A percentile compares a stretch with the other conserved stretches of the same genome.
Conservation (phyloP, 139 green algal species). For the Micractinium sp. region DNA sequence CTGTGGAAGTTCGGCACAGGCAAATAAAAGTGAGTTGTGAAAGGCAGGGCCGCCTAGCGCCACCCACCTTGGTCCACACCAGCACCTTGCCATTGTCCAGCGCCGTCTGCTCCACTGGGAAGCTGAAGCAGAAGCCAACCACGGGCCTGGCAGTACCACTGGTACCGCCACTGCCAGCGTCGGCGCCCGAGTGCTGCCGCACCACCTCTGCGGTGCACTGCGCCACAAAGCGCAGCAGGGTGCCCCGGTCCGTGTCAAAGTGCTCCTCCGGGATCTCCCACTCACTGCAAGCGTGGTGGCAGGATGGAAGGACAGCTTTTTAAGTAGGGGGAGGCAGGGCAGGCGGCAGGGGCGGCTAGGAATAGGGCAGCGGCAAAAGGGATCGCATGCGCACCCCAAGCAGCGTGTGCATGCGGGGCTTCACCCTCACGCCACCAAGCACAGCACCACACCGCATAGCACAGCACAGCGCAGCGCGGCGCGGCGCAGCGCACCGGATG, state of each 20-base stretch:
- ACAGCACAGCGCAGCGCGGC: too few relatives aligned
- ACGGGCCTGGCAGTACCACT: constrained; percentile 43
- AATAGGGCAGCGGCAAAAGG: neutral
- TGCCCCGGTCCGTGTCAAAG: constrained; percentile 38
- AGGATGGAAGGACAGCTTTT: too few relatives aligned
- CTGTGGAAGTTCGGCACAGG: too few relatives aligned
- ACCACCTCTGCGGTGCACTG: constrained; percentile 32
- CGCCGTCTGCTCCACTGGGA: constrained; percentile 82
- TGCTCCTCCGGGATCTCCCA: constrained; percentile 43
- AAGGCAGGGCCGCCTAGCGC: neutral
- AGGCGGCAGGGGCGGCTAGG: neutral
- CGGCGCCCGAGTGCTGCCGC: constrained; percentile 44
- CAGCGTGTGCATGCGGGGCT: too few relatives aligned
- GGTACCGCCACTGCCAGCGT: neutral
- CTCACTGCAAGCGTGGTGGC: neutral
- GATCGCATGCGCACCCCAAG: too few relatives aligned
- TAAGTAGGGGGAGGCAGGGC: too few relatives aligned
- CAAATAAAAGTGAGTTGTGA: too few relatives aligned
- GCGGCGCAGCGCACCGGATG: constrained; percentile 10
- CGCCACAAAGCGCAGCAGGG: constrained; percentile 41
- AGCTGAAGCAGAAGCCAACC: constrained; percentile 94
- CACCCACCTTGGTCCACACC: constrained; percentile 86
- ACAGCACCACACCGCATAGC: neutral
- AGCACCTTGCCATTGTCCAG: constrained; percentile 84
- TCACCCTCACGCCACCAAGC: neutral